Percentiles rank a stretch among this genome's conserved stretches.
These are phyloP conservation scores for Solanum neorickii DNA, from an alignment of 257 asterid species.

Conservation along the genomic window DNA sequence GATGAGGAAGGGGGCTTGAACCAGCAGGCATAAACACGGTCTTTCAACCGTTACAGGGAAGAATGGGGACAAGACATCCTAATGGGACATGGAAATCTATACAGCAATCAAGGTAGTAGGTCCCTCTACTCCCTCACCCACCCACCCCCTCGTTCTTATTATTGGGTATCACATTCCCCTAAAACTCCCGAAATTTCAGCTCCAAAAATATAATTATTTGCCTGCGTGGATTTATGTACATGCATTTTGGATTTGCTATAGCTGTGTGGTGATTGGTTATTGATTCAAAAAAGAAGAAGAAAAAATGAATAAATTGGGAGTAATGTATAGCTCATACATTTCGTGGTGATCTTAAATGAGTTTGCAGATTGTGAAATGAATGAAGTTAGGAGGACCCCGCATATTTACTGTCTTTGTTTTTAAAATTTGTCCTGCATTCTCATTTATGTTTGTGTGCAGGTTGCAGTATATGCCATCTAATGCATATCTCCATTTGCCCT, in stretches of 20 bases:
- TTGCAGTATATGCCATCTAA: not conserved
- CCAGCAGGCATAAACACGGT: not conserved
- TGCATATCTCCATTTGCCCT: not conserved
- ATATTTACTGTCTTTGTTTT: conserved; percentile 3
- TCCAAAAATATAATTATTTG: not conserved
- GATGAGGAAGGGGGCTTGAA: not conserved
- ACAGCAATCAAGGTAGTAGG: conserved; percentile 9
- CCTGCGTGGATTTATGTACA: not conserved
- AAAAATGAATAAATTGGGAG: not conserved
- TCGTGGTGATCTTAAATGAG: conserved; percentile 17
- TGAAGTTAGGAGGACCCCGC: conserved; percentile 17
- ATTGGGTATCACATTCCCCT: not conserved
- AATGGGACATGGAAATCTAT: conserved; percentile 19
- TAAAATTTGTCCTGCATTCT: conserved; percentile 7
- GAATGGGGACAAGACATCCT: not conserved
- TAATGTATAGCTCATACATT: conserved; percentile 9
- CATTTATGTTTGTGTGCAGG: not conserved
- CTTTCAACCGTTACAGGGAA: not conserved
- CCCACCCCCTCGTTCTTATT: not conserved
- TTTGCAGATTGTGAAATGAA: conserved; percentile 11
- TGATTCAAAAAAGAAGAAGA: not conserved
- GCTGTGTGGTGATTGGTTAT: not conserved
- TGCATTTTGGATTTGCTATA: not conserved
- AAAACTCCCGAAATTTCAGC: conserved; percentile 10
- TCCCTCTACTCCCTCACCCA: not conserved